These are phyloP conservation scores for Fusarium temperatum DNA, from an alignment of 2,329 filamentous ascomycete genomes.

Conservation along the genomic window DNA sequence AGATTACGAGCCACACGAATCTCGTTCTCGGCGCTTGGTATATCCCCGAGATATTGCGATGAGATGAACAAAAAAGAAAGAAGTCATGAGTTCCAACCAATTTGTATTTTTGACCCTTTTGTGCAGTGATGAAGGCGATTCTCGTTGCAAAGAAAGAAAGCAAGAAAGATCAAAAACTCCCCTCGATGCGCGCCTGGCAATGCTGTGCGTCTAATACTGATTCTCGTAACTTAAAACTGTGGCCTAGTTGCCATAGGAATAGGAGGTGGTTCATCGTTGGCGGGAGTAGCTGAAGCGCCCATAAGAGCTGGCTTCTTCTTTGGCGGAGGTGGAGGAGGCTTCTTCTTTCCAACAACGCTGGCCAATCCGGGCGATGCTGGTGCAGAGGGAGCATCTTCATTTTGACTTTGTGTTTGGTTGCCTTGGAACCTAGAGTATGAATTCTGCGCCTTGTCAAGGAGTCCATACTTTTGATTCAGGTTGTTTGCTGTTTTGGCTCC, in stretches of 20 bases:
- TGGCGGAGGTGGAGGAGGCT: slow-evolving; percentile 60
- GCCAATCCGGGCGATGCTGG: slow-evolving; percentile 19
- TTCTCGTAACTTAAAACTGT: slow-evolving; percentile 48
- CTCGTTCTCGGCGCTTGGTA: slow-evolving; percentile 35
- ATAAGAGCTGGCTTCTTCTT: slow-evolving; percentile 61
- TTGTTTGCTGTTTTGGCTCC: slow-evolving; percentile 66
- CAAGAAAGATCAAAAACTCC: slow-evolving; percentile 3
- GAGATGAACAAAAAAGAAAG: slow-evolving; percentile 38
- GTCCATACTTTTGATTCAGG: slow-evolving; percentile 69
- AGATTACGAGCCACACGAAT: slow-evolving; percentile 39
- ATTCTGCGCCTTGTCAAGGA: slow-evolving; percentile 52
- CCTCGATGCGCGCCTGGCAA: slow-evolving; percentile 15
- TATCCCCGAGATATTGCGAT: slow-evolving; percentile 34
- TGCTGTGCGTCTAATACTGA: slow-evolving; percentile 4
- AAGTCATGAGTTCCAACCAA: slow-evolving; percentile 28
- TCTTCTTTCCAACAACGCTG: slow-evolving; percentile 58
- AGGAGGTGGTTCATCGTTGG: slow-evolving; percentile 56
- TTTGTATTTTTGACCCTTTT: not conserved
- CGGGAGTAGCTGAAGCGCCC: slow-evolving; percentile 26
- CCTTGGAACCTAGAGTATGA: slow-evolving; percentile 33
- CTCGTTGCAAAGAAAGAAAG: not conserved
- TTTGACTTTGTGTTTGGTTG: slow-evolving; percentile 30
- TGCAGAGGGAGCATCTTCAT: slow-evolving; percentile 3
- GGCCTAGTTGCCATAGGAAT: slow-evolving; percentile 63
- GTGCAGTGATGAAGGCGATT: not conserved